Evolutionary conservation across 2,329 filamentous ascomycete genomes (phyloP), one percentile per base, ranked within the genome.

Genomic region (Sporothrix luriei): DNA sequence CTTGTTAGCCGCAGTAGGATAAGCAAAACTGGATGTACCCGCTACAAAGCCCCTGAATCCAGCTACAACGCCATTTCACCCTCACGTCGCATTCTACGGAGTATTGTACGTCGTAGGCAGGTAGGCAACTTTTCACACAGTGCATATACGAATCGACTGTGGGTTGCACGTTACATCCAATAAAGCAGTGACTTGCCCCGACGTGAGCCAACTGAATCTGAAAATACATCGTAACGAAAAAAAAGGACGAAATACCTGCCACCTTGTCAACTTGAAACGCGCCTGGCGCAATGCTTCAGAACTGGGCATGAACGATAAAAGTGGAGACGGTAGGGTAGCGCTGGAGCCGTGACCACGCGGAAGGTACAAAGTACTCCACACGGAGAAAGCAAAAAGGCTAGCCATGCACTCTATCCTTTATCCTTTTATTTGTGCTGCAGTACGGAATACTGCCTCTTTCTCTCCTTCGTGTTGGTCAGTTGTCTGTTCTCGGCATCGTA

Each of bases 281-380:
- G 79, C 79, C 81, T 83, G 82, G 80, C 76, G 81, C 81, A 81
- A 70, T 82, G 81, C 82, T 78, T 84, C 81, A 83, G 80, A 81
- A 78, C 48, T 33, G 49, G 43, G 49, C 48, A 33, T 33, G 7
- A 21, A 51, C 3, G 13, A 21, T 2, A 38, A 43, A 62, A 49
- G 26, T 48, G 49, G n/a, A 13, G 16, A 67, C 4, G 29, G 16
- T 11, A 46, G 16, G 26, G 46, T 65, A 65, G 19, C 46, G 46
- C 61, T 51, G 59, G 43, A 33, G 43, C 3, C 40, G 38, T 62
- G 57, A 16, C 24, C 13, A 24, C 16, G 26, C 4, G 52, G 24
- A 16, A 33, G 19, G 7, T 24, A 54, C n/a, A 19, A 54, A 26
- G 51, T 13, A 14, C 26, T 33, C 33, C 5, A 29, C 26, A 26